phyloP scores from a whole-genome alignment of 208 protist species.

The Leishmania lainsoni region DNA sequence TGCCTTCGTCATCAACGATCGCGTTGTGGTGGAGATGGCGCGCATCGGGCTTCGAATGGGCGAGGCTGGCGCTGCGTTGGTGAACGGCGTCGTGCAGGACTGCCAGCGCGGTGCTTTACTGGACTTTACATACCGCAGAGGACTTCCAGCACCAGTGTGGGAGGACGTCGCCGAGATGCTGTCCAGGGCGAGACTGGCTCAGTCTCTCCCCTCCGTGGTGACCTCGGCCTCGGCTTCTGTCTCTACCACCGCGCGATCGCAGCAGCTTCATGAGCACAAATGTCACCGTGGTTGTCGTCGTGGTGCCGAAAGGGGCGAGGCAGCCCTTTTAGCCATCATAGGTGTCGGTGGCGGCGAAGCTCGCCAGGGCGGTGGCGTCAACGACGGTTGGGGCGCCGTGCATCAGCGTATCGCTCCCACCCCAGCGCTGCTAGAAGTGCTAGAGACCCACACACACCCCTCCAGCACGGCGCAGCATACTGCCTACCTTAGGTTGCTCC shows the following conservation, averaged over 20 bases:
- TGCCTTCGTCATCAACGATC: constrained; percentile 30
- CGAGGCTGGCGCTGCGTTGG: constrained; percentile 39
- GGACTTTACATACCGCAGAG: constrained; percentile 36
- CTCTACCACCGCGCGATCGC: not conserved
- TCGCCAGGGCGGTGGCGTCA: too few relatives aligned
- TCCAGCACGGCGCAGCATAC: constrained; percentile 32
- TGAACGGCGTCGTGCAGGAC: constrained; percentile 50
- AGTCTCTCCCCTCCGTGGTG: not conserved
- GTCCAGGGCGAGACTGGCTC: not conserved
- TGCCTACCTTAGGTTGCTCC: constrained; percentile 30
- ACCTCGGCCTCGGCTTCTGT: not conserved
- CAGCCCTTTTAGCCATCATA: not conserved
- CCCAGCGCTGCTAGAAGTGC: constrained; percentile 42
- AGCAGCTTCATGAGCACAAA: not conserved
- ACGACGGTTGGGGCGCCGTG: constrained; percentile 4
- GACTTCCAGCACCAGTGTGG: constrained; percentile 33
- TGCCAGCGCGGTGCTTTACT: constrained; percentile 45
- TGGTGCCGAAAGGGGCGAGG: too few relatives aligned
- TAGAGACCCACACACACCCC: constrained; percentile 40
- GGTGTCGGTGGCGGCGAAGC: not conserved
- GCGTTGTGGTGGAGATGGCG: constrained; percentile 41
- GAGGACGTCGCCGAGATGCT: constrained; percentile 17
- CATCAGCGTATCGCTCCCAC: constrained; percentile 38
- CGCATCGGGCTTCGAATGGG: constrained; percentile 55
- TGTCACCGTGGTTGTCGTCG: not conserved